A percentile compares a stretch with the other conserved stretches of the same genome.
Evolutionary conservation across 768 basidiomycete genomes (phyloP).

Genomic region (button mushroom (Agaricus bisporus)): DNA sequence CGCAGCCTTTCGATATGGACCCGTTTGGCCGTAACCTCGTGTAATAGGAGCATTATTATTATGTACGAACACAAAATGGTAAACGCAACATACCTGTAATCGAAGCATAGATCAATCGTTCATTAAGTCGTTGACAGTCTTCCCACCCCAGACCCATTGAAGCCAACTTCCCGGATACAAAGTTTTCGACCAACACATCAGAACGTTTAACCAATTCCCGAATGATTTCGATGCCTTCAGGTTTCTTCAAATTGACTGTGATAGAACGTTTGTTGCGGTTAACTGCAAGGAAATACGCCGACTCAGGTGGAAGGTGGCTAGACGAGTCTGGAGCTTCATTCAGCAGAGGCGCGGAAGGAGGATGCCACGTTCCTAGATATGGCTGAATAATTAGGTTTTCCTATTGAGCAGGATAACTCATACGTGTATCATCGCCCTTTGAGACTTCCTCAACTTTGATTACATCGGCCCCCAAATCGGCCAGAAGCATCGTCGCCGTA

Average conservation of each 20-base stretch:
- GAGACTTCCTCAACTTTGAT: conserved; percentile 83
- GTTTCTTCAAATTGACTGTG: conserved; percentile 81
- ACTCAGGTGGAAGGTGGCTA: conserved; percentile 75
- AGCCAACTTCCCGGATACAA: conserved; percentile 77
- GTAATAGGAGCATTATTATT: background rate
- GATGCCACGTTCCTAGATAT: conserved; percentile 55
- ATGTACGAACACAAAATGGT: background rate
- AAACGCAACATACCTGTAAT: conserved; percentile 60
- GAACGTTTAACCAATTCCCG: conserved; percentile 63
- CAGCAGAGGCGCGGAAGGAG: conserved; percentile 50
- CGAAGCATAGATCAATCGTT: conserved; percentile 78
- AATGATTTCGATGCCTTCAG: conserved; percentile 72
- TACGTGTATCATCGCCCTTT: conserved; percentile 87
- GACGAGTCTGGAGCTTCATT: conserved; percentile 45
- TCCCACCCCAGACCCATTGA: conserved; percentile 84
- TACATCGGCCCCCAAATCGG: conserved; percentile 88
- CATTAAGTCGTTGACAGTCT: conserved; percentile 72
- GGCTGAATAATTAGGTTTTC: background rate
- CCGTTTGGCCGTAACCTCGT: conserved; percentile 62
- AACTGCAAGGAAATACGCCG: conserved; percentile 85
- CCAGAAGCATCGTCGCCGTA: conserved; percentile 89
- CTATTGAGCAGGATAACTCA: conserved; percentile 17
- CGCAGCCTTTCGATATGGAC: conserved; percentile 76
- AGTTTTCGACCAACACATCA: conserved; percentile 90
- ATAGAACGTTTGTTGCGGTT: conserved; percentile 90